A percentile compares a stretch with the other conserved stretches of the same genome.
These are phyloP conservation scores for Hyaloscypha hepaticicola DNA, from an alignment of 495 filamentous ascomycete species.

Conservation along the genomic window DNA sequence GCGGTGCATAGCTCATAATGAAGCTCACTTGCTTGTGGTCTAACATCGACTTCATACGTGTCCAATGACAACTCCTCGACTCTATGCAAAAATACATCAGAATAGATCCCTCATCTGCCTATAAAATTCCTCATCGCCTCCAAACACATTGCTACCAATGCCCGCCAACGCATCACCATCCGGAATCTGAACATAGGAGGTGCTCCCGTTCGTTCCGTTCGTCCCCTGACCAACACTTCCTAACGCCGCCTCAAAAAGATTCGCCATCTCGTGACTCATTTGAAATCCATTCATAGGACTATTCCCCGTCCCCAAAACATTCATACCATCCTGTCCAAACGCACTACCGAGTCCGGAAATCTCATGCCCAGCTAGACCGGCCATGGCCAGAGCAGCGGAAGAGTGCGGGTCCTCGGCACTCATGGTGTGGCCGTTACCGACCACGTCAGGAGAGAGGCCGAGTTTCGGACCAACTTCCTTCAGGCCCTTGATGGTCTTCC, in stretches of 20 bases:
- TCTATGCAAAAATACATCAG: conserved; percentile 33
- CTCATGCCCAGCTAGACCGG: conserved; percentile 67
- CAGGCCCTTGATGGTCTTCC: conserved; percentile 77
- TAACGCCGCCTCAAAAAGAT: conserved; percentile 69
- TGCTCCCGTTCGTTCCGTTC: conserved; percentile 11
- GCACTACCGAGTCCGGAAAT: conserved; percentile 56
- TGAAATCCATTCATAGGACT: conserved; percentile 61
- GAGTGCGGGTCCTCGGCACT: conserved; percentile 56
- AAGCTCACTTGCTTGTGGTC: not conserved
- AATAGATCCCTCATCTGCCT: conserved; percentile 66
- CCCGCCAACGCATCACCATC: conserved; percentile 36
- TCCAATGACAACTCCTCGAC: not conserved
- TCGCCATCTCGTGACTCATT: conserved; percentile 64
- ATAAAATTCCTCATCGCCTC: conserved; percentile 63
- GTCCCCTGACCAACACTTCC: conserved; percentile 46
- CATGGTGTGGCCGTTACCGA: conserved; percentile 31
- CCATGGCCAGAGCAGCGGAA: conserved; percentile 70
- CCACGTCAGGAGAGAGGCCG: conserved; percentile 52
- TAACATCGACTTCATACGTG: not conserved
- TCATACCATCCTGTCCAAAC: conserved; percentile 35
- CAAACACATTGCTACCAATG: conserved; percentile 41
- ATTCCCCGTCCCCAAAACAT: conserved; percentile 43
- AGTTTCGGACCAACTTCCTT: conserved; percentile 78
- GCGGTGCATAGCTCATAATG: not conserved
- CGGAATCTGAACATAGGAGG: conserved; percentile 44